Evolutionary conservation across 169 alveolate species (phyloP), one percentile per base, ranked within the genome.

Genomic region (Eimeria mitis): DNA sequence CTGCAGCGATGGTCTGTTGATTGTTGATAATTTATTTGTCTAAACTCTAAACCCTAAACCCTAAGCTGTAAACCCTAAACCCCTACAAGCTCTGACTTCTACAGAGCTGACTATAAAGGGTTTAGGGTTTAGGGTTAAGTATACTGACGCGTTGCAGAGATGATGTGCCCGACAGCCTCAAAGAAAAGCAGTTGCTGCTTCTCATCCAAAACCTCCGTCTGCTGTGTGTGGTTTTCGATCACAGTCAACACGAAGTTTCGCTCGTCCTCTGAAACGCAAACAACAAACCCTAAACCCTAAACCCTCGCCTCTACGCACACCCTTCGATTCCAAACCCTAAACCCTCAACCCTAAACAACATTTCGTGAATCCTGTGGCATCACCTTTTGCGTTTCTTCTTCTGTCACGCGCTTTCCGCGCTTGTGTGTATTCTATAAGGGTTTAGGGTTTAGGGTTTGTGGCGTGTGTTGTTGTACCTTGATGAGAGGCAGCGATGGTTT

Each of bases 401-500:
- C 68, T 25, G 2, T 59, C 16, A 13, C 16, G 73, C 40, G 73
- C 25, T 59, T 59, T 4, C 68, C 5, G 25, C 6, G 19, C 28
- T 59, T 59, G n/a, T 6, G 56, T 49, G 11, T 5, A 11, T 5
- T 49, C 11, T 5, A 49, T 63, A 23, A 63, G 73, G 73, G 73
- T 63, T 63, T 63, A 63, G 73, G 73, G 73, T 63, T 63, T 63
- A 42, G 83, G 83, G 83, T 73, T 34, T 73, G 42, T 94, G 88
- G 96, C 95, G 63, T 97, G 95, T 63, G 73, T 85, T 78, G 96
- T 90, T 91, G 94, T 95, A 91, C 97, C 98, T 52, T 96, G 96
- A 94, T 98, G 97, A 52, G 59, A 83, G 13, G 98, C 97, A 59
- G 98, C 98, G 95, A 98, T 98, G 40, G 98, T 98, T 76, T 97